phyloP scores from a whole-genome alignment of 2,329 filamentous ascomycete genomes.

The Colletotrichum liaoningense region DNA sequence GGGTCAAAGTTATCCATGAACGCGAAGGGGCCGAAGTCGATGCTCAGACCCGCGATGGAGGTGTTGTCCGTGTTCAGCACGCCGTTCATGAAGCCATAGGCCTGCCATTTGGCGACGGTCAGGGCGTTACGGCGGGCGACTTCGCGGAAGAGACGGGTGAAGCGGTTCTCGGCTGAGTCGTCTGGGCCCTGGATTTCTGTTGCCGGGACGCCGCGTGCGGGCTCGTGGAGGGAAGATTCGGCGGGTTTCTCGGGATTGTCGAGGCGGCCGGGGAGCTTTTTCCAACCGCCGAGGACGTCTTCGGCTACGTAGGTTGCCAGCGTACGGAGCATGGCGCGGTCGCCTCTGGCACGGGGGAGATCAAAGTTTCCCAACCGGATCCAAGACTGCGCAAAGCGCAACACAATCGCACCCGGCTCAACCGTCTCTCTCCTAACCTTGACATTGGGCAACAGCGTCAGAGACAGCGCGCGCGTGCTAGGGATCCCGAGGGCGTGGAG shows the following conservation, averaged over 20 bases:
- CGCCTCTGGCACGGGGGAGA: conserved; percentile 83
- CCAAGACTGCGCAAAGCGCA: conserved; percentile 92
- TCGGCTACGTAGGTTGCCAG: conserved; percentile 88
- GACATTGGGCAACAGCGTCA: conserved; percentile 80
- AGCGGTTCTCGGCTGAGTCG: conserved; percentile 84
- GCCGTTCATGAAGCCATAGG: conserved; percentile 99
- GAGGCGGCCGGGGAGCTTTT: conserved; percentile 76
- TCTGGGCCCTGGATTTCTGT: conserved; percentile 74
- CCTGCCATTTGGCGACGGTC: conserved; percentile 94
- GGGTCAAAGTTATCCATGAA: conserved; percentile 99
- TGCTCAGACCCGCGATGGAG: conserved; percentile 85
- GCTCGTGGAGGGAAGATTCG: conserved; percentile 50
- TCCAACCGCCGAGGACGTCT: conserved; percentile 89
- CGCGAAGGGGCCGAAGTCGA: conserved; percentile 97
- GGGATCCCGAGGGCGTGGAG: conserved; percentile 89
- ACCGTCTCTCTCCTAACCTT: conserved; percentile 81
- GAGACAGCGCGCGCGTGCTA: conserved; percentile 84
- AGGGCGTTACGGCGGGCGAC: conserved; percentile 86
- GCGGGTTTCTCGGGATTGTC: conserved; percentile 62
- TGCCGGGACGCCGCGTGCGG: conserved; percentile 64
- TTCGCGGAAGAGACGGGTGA: conserved; percentile 87
- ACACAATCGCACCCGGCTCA: conserved; percentile 93
- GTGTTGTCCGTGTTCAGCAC: conserved; percentile 99
- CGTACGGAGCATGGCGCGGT: conserved; percentile 78
- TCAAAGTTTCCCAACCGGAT: conserved; percentile 96